Evolutionary conservation across 2,329 filamentous ascomycete genomes (phyloP).

Genomic region (Coleophoma eucalyptorum): DNA sequence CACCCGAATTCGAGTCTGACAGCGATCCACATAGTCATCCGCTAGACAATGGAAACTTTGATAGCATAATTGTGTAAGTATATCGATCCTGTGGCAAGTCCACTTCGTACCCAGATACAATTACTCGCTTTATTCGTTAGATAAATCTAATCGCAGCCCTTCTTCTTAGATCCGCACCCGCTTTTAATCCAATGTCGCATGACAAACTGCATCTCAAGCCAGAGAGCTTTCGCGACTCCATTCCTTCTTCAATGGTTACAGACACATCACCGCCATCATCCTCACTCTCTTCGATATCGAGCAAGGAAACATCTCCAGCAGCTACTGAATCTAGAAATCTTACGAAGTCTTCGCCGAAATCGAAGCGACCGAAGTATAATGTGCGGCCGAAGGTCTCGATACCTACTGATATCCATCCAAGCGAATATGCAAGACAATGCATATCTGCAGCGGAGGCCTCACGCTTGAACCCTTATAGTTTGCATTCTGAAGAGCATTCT

Average conservation of each 20-base stretch:
- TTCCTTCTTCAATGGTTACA: constrained; percentile 50
- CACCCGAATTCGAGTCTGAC: constrained; percentile 6
- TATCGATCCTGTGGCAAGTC: not conserved
- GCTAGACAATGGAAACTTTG: constrained; percentile 13
- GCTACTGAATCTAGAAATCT: constrained; percentile 33
- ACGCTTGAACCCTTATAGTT: constrained; percentile 80
- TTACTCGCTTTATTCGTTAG: too few species aligned
- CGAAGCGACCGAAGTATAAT: constrained; percentile 42
- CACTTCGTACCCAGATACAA: too few species aligned
- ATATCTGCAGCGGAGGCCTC: constrained; percentile 86
- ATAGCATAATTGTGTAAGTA: constrained; percentile 22
- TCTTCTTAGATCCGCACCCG: constrained; percentile 16
- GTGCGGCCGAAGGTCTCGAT: constrained; percentile 79
- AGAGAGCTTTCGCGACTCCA: constrained; percentile 34
- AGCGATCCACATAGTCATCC: constrained; percentile 11
- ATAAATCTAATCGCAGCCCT: too few species aligned
- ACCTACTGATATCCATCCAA: constrained; percentile 65
- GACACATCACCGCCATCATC: constrained; percentile 40
- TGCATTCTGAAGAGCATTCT: constrained; percentile 81
- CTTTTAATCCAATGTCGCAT: constrained; percentile 16
- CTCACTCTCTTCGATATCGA: constrained; percentile 53
- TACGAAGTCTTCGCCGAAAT: constrained; percentile 17
- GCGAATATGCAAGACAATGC: constrained; percentile 87
- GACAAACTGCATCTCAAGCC: constrained; percentile 23
- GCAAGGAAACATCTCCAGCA: constrained; percentile 60